Conservation (phyloP, 306 rosid genomes). For the Betula pendula region DNA sequence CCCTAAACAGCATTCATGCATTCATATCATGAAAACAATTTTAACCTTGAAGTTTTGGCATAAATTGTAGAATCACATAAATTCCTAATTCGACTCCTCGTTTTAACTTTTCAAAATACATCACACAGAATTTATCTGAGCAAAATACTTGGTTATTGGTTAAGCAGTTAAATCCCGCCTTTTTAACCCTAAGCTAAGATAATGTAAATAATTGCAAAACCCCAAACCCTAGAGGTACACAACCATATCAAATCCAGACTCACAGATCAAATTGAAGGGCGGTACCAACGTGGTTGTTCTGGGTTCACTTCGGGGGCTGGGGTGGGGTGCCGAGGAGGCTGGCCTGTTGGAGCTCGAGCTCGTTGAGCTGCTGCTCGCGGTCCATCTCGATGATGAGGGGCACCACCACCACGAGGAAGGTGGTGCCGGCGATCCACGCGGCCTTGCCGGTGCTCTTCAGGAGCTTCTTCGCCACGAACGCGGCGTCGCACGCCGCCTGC, state of each 20-base stretch:
- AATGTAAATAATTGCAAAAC: not conserved
- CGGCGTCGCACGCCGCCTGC: conserved; percentile 63
- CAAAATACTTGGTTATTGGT: not conserved
- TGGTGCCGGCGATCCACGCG: conserved; percentile 93
- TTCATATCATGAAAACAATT: not conserved
- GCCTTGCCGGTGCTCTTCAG: conserved; percentile 87
- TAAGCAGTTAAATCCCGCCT: not conserved
- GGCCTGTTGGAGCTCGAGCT: conserved; percentile 91
- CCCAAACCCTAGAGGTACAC: not conserved
- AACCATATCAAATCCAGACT: conserved; percentile 1
- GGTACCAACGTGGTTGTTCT: not conserved
- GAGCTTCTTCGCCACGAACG: conserved; percentile 63
- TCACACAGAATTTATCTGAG: not conserved
- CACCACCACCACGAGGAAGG: conserved; percentile 73
- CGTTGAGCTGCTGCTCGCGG: conserved; percentile 93
- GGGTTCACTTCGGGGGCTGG: conserved; percentile 45
- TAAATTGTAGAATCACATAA: not conserved
- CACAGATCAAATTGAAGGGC: not conserved
- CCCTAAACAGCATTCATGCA: not conserved
- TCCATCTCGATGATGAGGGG: conserved; percentile 94
- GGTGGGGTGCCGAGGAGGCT: conserved; percentile 77
- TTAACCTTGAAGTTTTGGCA: too few species aligned
- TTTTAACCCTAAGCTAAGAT: not conserved
- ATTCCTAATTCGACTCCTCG: not conserved
- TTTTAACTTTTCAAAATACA: not conserved